phyloP scores from a whole-genome alignment of 306 rosid species.

The Parietaria judaica region DNA sequence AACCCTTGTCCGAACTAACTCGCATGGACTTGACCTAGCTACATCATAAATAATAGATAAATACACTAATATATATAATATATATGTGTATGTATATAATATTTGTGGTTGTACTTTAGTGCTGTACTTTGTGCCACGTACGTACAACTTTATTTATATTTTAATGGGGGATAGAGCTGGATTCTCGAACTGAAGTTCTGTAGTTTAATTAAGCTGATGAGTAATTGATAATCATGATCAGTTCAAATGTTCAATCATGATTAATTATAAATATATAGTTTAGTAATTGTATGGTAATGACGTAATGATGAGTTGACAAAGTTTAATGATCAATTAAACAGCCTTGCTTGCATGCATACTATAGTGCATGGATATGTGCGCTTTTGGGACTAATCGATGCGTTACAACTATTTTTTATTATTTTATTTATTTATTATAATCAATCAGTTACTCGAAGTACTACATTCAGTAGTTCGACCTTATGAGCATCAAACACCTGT shows the following conservation, averaged over 20 bases:
- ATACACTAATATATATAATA: neutral
- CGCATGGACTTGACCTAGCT: slow-evolving; percentile 19
- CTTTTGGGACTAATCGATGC: neutral
- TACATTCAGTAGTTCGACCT: neutral
- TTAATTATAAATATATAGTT: neutral
- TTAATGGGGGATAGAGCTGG: slow-evolving; percentile 21
- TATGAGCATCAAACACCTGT: slow-evolving; percentile 2
- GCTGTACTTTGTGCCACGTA: slow-evolving; percentile 20
- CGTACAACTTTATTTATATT: slow-evolving; percentile 15
- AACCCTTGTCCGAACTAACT: slow-evolving; percentile 27
- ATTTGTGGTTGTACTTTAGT: slow-evolving; percentile 3
- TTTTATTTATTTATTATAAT: neutral
- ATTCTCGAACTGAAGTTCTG: slow-evolving; percentile 23
- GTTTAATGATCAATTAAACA: slow-evolving; percentile 7
- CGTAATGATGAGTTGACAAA: slow-evolving; percentile 7
- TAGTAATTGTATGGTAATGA: slow-evolving; percentile 1
- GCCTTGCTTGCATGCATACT: neutral
- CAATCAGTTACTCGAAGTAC: neutral
- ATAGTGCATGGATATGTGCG: slow-evolving; percentile 3
- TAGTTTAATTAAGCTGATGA: neutral
- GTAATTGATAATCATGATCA: neutral
- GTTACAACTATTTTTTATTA: neutral
- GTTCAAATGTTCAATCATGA: slow-evolving; percentile 28
- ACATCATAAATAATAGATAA: neutral
- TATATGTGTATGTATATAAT: neutral